Conservation (phyloP, 2,329 filamentous ascomycete species). For the Botrytis sinoallii region DNA sequence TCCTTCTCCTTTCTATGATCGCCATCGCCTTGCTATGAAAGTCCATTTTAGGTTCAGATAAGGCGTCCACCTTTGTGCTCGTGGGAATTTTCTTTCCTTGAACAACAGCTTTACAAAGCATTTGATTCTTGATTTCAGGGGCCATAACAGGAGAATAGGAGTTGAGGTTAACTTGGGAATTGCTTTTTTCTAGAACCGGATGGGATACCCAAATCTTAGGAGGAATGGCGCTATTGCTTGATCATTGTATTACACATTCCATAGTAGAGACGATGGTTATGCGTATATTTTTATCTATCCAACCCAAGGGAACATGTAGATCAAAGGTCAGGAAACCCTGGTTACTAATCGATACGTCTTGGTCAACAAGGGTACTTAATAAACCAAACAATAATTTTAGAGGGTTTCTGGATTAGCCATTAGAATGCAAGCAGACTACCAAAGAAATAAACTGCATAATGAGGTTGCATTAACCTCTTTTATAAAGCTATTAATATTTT, state of each 20-base stretch:
- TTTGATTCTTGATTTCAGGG: neutral
- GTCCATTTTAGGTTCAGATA: neutral
- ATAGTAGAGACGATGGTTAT: neutral
- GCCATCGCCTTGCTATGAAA: neutral
- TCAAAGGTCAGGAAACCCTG: neutral
- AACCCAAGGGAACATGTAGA: neutral
- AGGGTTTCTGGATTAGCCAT: neutral
- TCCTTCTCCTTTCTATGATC: constrained; percentile 1
- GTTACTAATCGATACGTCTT: neutral
- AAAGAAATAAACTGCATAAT: neutral
- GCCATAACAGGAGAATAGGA: constrained; percentile 2
- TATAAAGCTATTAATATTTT: neutral
- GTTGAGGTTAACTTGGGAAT: neutral
- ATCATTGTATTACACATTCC: neutral
- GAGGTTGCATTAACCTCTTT: neutral
- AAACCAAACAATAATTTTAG: neutral
- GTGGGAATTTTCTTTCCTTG: neutral
- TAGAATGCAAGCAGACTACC: too few relatives aligned
- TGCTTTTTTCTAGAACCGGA: neutral
- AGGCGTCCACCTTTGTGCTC: neutral
- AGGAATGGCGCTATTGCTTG: neutral
- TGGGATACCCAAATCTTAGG: constrained; percentile 1
- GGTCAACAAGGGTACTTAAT: neutral
- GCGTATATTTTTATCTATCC: neutral
- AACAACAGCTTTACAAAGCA: neutral